phyloP scores from a whole-genome alignment of 345 rosid species.

The Isatis tinctoria region DNA sequence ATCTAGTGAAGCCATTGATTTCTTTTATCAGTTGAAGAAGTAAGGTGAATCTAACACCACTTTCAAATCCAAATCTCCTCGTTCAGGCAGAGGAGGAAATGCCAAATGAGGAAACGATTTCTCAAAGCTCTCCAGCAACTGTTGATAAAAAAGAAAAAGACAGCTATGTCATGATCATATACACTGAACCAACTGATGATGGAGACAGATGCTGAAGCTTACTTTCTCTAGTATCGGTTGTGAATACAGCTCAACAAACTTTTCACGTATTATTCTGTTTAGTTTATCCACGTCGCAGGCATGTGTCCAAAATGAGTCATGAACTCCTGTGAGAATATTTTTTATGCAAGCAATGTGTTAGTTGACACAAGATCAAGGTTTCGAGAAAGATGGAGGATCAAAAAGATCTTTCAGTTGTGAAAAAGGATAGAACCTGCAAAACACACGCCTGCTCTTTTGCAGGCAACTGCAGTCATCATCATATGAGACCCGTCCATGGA shows the following conservation, averaged over 20 bases:
- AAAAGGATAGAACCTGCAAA: conserved; percentile 69
- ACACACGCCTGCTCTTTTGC: conserved; percentile 71
- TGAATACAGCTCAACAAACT: conserved; percentile 86
- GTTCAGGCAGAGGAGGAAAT: conserved; percentile 81
- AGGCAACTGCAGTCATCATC: conserved; percentile 99
- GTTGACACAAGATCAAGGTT: conserved; percentile 5
- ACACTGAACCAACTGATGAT: not conserved
- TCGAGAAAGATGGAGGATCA: conserved; percentile 8
- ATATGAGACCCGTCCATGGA: conserved; percentile 98
- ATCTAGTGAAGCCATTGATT: conserved; percentile 18
- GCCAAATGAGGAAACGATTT: conserved; percentile 61
- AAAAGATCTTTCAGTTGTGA: not conserved
- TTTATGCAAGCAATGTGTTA: conserved; percentile 3
- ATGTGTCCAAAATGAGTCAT: conserved; percentile 99
- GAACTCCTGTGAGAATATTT: conserved; percentile 66
- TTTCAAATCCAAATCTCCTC: conserved; percentile 80
- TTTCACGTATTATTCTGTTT: conserved; percentile 82
- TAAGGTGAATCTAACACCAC: conserved; percentile 82
- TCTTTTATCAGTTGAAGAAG: conserved; percentile 71
- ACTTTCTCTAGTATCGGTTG: conserved; percentile 87
- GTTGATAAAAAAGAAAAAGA: conserved; percentile 12
- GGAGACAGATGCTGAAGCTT: conserved; percentile 29
- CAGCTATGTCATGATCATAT: conserved; percentile 36
- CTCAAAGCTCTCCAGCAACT: conserved; percentile 89
- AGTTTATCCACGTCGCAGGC: conserved; percentile 92